phyloP scores from a whole-genome alignment of 441 rosid species.

The Gossypium gossypioides region DNA sequence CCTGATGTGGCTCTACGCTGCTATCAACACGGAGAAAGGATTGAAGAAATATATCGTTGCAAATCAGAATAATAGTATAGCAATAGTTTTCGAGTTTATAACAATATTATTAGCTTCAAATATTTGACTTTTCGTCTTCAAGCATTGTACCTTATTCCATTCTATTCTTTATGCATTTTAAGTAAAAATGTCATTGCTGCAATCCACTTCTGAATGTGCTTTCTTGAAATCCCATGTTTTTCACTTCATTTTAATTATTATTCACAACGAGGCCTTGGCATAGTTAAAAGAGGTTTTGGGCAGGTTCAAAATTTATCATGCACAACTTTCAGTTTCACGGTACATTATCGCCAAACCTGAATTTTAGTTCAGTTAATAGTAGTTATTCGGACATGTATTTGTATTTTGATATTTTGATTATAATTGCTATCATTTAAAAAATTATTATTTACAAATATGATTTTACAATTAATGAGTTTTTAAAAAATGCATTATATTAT shows the following conservation, averaged over 20 bases:
- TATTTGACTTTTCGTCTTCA: background rate
- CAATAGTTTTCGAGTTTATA: background rate
- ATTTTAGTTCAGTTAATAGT: too few relatives aligned
- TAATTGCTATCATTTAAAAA: too few relatives aligned
- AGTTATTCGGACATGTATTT: too few relatives aligned
- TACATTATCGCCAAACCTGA: too few relatives aligned
- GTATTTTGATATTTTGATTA: too few relatives aligned
- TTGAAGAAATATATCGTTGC: background rate
- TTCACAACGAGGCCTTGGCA: background rate
- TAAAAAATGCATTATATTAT: too few relatives aligned
- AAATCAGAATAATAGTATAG: background rate
- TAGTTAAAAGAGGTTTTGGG: too few relatives aligned
- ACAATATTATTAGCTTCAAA: background rate
- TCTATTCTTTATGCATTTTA: background rate
- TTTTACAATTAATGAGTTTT: too few relatives aligned
- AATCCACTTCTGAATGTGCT: background rate
- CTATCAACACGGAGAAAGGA: conserved; percentile 5
- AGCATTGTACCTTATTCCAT: background rate
- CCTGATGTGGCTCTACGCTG: conserved; percentile 32
- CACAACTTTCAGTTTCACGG: too few relatives aligned
- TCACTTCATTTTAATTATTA: background rate
- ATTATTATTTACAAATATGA: too few relatives aligned
- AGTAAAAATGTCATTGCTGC: background rate
- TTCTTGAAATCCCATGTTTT: background rate
- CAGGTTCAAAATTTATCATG: too few relatives aligned